These are phyloP conservation scores for Botrytis fragariae DNA, from an alignment of 2,329 filamentous ascomycete genomes.

Conservation along the genomic window DNA sequence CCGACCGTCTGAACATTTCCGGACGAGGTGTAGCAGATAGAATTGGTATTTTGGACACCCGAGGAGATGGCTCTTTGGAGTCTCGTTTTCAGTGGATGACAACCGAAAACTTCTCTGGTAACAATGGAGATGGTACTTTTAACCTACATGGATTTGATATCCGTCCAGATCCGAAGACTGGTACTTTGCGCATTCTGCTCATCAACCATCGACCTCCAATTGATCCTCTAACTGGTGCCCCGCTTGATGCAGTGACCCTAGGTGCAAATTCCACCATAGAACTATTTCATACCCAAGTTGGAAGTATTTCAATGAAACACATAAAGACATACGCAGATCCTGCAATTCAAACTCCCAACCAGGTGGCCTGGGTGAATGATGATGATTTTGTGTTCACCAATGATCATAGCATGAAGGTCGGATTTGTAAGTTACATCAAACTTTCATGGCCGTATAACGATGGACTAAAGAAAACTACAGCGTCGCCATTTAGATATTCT, in stretches of 20 bases:
- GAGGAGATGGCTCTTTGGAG: slow-evolving; percentile 27
- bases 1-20: slow-evolving; percentile 30
- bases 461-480: slow-evolving; percentile 21
- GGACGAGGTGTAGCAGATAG: slow-evolving; percentile 30
- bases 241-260: slow-evolving; percentile 35
- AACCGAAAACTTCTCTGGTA: slow-evolving; percentile 30
- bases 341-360: slow-evolving; percentile 40
- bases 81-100: slow-evolving; percentile 31
- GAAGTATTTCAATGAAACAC: slow-evolving; percentile 35
- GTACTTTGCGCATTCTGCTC: slow-evolving; percentile 36
- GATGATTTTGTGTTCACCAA: slow-evolving; percentile 42
- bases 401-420: slow-evolving; percentile 39
- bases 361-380: slow-evolving; percentile 38
- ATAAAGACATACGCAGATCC: slow-evolving; percentile 37
- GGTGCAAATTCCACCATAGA: slow-evolving; percentile 43
- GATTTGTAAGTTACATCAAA: slow-evolving; percentile 27
- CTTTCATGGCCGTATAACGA: background rate
- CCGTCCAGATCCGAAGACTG: slow-evolving; percentile 28
- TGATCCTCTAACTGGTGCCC: slow-evolving; percentile 35
- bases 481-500: slow-evolving; percentile 34
- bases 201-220: slow-evolving; percentile 40
- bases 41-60: slow-evolving; percentile 34
- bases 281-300: slow-evolving; percentile 36
- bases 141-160: slow-evolving; percentile 40
- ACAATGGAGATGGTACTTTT: slow-evolving; percentile 33